These are phyloP conservation scores for Fistulifera solaris DNA, from an alignment of 108 stramenopile genomes.

Conservation along the genomic window DNA sequence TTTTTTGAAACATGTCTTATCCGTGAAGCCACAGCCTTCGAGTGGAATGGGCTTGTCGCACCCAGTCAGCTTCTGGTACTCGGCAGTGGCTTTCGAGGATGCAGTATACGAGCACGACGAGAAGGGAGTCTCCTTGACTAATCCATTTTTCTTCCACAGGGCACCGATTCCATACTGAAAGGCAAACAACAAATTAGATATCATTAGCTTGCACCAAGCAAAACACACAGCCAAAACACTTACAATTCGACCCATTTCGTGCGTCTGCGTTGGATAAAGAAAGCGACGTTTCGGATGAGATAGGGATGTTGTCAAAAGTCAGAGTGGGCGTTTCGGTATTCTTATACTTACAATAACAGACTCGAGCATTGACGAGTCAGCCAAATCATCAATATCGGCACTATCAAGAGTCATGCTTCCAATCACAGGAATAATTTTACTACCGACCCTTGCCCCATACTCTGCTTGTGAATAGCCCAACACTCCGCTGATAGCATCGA, in stretches of 20 bases:
- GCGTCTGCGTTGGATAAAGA: no score
- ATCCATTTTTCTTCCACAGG: neutral
- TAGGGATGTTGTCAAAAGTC: no score
- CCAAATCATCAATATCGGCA: neutral
- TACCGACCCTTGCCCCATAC: neutral
- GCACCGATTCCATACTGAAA: neutral
- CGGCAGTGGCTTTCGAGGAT: neutral
- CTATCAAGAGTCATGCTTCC: slow-evolving; percentile 4
- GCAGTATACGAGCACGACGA: neutral
- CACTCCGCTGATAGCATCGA: neutral
- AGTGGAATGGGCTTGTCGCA: neutral
- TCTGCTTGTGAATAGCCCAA: neutral
- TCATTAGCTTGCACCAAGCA: no score
- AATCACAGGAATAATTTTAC: neutral
- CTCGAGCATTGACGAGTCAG: neutral
- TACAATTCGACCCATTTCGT: no score
- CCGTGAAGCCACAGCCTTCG: neutral
- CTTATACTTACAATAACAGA: slow-evolving; percentile 4
- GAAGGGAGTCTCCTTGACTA: neutral
- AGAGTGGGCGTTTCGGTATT: neutral
- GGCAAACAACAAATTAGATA: no score
- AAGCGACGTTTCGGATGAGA: neutral
- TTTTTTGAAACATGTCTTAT: neutral
- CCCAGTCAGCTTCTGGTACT: neutral
- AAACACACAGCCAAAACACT: no score